Evolutionary conservation across 352 stramenopile genomes (phyloP).

Genomic region (Globisporangium alternatum): DNA sequence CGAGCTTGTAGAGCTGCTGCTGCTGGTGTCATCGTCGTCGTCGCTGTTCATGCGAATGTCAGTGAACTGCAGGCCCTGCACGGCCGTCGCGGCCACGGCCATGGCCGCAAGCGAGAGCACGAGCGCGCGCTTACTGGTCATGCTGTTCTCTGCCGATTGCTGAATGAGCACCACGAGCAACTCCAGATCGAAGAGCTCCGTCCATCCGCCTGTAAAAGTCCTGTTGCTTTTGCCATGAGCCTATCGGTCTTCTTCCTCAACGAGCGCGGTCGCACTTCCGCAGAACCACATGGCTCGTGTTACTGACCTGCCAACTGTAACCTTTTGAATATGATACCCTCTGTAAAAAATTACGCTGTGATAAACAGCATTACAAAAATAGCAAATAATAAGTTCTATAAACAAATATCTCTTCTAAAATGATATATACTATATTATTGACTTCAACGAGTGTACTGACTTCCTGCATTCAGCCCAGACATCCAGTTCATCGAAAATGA

Average conservation of each 20-base stretch:
- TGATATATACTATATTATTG: not conserved
- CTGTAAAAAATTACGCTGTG: not conserved
- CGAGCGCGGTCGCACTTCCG: not conserved
- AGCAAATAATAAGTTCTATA: not conserved
- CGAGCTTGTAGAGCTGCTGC: not conserved
- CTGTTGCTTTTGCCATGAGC: not conserved
- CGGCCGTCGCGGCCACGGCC: not conserved
- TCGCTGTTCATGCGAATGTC: slow-evolving; percentile 6
- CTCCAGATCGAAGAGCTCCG: not conserved
- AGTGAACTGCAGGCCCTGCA: slow-evolving; percentile 11
- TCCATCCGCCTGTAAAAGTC: not conserved
- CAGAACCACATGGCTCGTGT: not conserved
- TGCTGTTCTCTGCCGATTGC: not conserved
- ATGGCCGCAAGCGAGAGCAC: not conserved
- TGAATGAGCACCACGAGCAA: not conserved
- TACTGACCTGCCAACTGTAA: too few species aligned
- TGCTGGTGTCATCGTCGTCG: not conserved
- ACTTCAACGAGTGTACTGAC: not conserved
- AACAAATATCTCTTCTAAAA: not conserved
- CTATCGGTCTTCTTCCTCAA: not conserved
- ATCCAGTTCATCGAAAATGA: not conserved
- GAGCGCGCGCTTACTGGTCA: not conserved
- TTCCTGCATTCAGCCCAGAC: not conserved
- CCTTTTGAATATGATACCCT: not conserved
- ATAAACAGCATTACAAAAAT: not conserved